Evolutionary conservation across 2,329 filamentous ascomycete species (phyloP).

Genomic region (Nemania abortiva): DNA sequence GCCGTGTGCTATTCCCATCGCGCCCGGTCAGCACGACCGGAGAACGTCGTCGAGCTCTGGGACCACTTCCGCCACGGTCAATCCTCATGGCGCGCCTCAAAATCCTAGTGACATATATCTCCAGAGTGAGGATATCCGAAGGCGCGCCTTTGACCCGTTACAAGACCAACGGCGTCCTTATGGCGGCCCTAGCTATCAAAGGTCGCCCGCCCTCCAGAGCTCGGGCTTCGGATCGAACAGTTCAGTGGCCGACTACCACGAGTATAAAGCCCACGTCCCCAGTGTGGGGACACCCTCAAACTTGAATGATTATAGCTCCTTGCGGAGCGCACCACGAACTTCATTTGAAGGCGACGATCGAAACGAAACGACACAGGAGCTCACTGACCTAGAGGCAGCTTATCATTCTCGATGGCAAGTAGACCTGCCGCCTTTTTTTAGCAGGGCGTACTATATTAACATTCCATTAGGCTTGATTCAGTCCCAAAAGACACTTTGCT

Average conservation of each 20-base stretch:
- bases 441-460: constrained; percentile 29
- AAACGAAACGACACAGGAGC: constrained; percentile 25
- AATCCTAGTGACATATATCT: constrained; percentile 53
- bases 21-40: constrained; percentile 37
- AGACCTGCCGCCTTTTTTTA: neutral
- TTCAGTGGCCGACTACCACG: constrained; percentile 41
- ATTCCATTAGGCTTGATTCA: constrained; percentile 48
- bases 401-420: constrained; percentile 50
- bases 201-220: constrained; percentile 35
- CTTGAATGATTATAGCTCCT: constrained; percentile 33
- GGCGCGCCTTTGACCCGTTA: constrained; percentile 41
- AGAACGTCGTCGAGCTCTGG: constrained; percentile 41
- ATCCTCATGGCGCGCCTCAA: constrained; percentile 52
- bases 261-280: constrained; percentile 33
- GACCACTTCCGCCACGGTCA: constrained; percentile 40
- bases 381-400: constrained; percentile 39
- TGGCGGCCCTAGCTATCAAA: constrained; percentile 37
- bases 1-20: constrained; percentile 31
- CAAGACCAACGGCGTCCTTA: constrained; percentile 40
- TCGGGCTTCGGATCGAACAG: constrained; percentile 42
- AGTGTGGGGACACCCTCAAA: constrained; percentile 36
- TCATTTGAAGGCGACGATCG: constrained; percentile 34
- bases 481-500: constrained; percentile 50
- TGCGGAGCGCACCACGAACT: constrained; percentile 33
- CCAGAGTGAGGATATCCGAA: constrained; percentile 50